Percentiles rank a stretch among this genome's conserved stretches.
Evolutionary conservation across 163 green algal genomes (phyloP).

Genomic region (Scenedesmus sp.): DNA sequence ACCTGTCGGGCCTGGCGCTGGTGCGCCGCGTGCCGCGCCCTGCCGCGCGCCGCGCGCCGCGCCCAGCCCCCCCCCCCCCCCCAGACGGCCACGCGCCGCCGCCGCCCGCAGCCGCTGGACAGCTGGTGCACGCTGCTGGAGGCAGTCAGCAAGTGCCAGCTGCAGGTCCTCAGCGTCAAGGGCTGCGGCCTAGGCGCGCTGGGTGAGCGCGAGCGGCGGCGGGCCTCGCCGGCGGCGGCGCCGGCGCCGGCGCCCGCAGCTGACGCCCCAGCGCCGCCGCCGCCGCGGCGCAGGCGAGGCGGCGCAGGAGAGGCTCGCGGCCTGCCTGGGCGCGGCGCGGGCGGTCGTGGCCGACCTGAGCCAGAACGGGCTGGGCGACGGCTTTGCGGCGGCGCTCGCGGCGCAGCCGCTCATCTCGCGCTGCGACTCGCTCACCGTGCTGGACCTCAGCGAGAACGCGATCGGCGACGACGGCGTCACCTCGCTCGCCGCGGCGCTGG

Average conservation of each 20-base stretch:
- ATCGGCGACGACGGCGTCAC: slow-evolving; percentile 44
- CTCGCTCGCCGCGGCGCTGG: slow-evolving; percentile 52
- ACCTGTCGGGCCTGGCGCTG: slow-evolving; percentile 26
- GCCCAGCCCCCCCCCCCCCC: too few relatives aligned
- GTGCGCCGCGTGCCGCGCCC: too few relatives aligned
- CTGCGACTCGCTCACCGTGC: slow-evolving; percentile 40
- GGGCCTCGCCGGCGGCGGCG: too few relatives aligned
- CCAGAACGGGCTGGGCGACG: slow-evolving; percentile 47
- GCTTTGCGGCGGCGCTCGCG: slow-evolving; percentile 45
- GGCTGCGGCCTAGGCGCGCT: slow-evolving; percentile 54
- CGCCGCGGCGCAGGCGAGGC: background rate
- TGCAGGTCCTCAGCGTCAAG: slow-evolving; percentile 60
- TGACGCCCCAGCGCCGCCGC: background rate
- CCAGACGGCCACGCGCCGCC: too few relatives aligned
- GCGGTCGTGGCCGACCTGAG: slow-evolving; percentile 27
- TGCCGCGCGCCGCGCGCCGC: too few relatives aligned
- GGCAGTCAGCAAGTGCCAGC: slow-evolving; percentile 52
- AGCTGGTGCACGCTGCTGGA: slow-evolving; percentile 60
- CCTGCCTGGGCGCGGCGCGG: background rate
- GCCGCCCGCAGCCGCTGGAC: slow-evolving; percentile 50
- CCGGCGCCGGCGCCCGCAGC: too few relatives aligned
- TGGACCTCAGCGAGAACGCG: slow-evolving; percentile 53
- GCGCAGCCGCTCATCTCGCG: slow-evolving; percentile 39
- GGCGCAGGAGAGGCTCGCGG: slow-evolving; percentile 12
- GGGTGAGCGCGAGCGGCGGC: too few relatives aligned